Percentiles rank a stretch among this genome's conserved stretches.
phyloP scores from a whole-genome alignment of 73 alveolate genomes.

The Paramecium pentaurelia region DNA sequence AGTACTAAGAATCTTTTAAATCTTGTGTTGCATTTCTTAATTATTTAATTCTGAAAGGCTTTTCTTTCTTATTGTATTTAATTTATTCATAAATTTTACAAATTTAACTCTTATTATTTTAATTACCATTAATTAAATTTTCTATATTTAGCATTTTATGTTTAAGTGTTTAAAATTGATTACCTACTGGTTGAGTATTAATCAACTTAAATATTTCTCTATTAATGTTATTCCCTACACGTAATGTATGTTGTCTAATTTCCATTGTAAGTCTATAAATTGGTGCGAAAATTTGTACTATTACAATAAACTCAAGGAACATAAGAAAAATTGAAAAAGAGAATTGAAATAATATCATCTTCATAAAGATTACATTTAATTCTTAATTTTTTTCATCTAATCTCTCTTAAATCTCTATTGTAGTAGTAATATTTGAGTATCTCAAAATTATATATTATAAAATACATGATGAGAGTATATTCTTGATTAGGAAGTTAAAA shows the following conservation, averaged over 20 bases:
- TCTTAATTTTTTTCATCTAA: background rate
- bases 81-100: background rate
- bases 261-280: background rate
- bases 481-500: background rate
- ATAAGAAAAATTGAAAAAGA: background rate
- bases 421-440: background rate
- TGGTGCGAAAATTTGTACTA: background rate
- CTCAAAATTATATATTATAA: background rate
- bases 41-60: background rate
- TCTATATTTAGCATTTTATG: background rate
- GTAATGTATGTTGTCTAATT: background rate
- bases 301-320: background rate
- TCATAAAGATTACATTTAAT: background rate
- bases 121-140: background rate
- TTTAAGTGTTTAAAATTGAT: background rate
- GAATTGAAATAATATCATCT: background rate
- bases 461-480: background rate
- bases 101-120: background rate
- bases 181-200: background rate
- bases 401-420: background rate
- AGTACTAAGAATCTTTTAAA: background rate
- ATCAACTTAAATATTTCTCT: background rate
- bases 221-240: background rate
- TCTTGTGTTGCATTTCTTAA: background rate
- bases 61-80: background rate